Evolutionary conservation across 2,329 filamentous ascomycete genomes (phyloP).

Genomic region (Sarocladium brachiariae): DNA sequence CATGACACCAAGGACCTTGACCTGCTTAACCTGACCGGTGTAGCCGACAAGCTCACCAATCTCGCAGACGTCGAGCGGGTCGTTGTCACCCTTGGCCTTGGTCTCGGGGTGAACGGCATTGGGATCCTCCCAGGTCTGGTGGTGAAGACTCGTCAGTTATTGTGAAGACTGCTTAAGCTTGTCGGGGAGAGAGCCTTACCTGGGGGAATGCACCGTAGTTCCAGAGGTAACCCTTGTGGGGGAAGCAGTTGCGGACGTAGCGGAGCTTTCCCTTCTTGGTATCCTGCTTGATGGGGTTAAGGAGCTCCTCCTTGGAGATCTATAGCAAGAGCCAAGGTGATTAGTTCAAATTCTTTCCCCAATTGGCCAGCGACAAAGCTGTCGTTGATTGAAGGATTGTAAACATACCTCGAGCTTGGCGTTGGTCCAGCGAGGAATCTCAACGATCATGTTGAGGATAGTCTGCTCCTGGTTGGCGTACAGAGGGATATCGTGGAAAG

Average conservation of each 20-base stretch:
- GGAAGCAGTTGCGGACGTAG: slow-evolving; percentile 99
- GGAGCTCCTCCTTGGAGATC: slow-evolving; percentile 98
- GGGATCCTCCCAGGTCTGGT: slow-evolving; percentile 97
- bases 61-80: slow-evolving; percentile 98
- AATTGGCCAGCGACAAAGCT: not conserved
- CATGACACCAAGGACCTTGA: slow-evolving; percentile 99
- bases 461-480: slow-evolving; percentile 96
- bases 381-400: not conserved
- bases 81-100: slow-evolving; percentile 99
- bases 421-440: slow-evolving; percentile 99
- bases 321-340: slow-evolving; percentile 28
- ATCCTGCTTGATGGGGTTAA: slow-evolving; percentile 99
- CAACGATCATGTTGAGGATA: slow-evolving; percentile 97
- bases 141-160: slow-evolving; percentile 12
- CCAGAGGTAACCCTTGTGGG: slow-evolving; percentile 99
- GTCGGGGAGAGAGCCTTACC: slow-evolving; percentile 41
- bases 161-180: not conserved
- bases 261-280: slow-evolving; percentile 99
- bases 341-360: not conserved
- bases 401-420: slow-evolving; percentile 90
- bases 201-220: slow-evolving; percentile 99
- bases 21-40: slow-evolving; percentile 96
- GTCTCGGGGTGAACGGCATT: slow-evolving; percentile 95
- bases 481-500: slow-evolving; percentile 97
- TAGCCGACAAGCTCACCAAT: slow-evolving; percentile 97